Base-by-base conservation (phyloP, 192 early-diverging fungal genomes). In the Chytriomyces hyalinus region DNA sequence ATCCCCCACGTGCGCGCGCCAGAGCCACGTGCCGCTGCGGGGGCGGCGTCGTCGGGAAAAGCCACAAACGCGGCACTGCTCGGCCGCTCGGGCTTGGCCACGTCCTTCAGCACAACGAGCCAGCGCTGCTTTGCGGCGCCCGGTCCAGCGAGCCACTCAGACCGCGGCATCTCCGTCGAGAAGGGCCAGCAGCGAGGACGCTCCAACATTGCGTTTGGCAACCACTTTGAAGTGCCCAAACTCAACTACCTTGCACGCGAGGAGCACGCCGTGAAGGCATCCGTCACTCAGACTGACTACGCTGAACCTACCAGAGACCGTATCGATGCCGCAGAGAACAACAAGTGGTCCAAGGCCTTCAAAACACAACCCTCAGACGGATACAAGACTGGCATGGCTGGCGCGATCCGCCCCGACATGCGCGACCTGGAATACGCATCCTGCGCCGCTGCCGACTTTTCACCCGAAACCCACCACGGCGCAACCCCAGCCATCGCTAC, bases 191-290 rank as follows among this genome's bases (percentile, higher is more conserved):
- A 75, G 20, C 6, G 73, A 50, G 73, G 73, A 36, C 3, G 73
- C 3, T 75, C 73, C 8, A 75, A 65, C 51, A 78, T 78, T 49
- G 77, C 77, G 6, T 78, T 78, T 64, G 77, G 77, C 15, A 22
- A 78, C 28, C 63, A 75, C 47, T 75, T 75, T 49, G 73, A 75
- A 50, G 73, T 36, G 1, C 73, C 73, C 15, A 49, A 28, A 17
- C 9, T 49, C 11, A 63, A 61, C 43, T 73, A 62, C 26, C 49
- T 62, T 15, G 4, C 57, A 17, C 6, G 50, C 60, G 61, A 62
- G 15, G 15, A 53, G 15, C 20, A 28, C 0, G 48, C 71, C 17
- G 46, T 24, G 20, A 73, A 49, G 53, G 24, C 24, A 45, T 60
- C 69, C 5, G 77, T 78, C 10, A 71, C 77, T 2, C 77, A 78